Base-by-base conservation (phyloP, 257 asterid genomes). In the Linderniella brevidens region DNA sequence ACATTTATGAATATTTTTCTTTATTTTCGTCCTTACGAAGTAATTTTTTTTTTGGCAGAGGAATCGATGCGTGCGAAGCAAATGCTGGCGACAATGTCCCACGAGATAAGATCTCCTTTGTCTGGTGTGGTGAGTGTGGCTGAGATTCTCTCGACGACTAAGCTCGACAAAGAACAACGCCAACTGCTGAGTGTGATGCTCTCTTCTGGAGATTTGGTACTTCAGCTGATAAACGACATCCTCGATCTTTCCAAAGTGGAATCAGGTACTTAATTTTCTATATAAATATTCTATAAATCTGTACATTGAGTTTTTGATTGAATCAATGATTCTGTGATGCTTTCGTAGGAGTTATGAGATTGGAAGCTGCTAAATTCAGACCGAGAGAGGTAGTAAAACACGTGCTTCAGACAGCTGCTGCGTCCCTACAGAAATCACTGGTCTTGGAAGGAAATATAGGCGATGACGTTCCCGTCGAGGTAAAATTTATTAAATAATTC, bases 21-120 rank as follows among this genome's bases (percentile, higher is more conserved):
- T 25, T 25, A 3, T 25, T 25, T 6, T 25, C 32, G 4, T 25
- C 6, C 32, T 25, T 25, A 25, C 32, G 6, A 25, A 25, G 32
- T 25, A 25, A n/a, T n/a, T n/a, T 25, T 25, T 25, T 5, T 37
- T 58, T 47, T 38, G 46, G 54, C 79, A 78, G 94, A 86, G 96
- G 93, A 86, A 65, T 78, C 92, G 2, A 86, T 86, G 93, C 66
- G 96, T 35, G 96, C 94, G 19, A 86, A 86, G 46, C 93, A 86
- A 69, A 86, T 86, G 96, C 76, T 86, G 35, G 96, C 96, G 35
- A 86, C 96, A 13, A 86, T 86, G 96, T 81, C 96, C 37, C 96
- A 86, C 47, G 96, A 86, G 80, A 86, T 86, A 71, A 59, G 96
- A 54, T 86, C 96, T 51, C 96, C 96, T 36, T 58, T 86, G 25